Percentiles rank a stretch among this genome's conserved stretches.
phyloP scores from a whole-genome alignment of 2,329 filamentous ascomycete species.

The Clonostachys chloroleuca region DNA sequence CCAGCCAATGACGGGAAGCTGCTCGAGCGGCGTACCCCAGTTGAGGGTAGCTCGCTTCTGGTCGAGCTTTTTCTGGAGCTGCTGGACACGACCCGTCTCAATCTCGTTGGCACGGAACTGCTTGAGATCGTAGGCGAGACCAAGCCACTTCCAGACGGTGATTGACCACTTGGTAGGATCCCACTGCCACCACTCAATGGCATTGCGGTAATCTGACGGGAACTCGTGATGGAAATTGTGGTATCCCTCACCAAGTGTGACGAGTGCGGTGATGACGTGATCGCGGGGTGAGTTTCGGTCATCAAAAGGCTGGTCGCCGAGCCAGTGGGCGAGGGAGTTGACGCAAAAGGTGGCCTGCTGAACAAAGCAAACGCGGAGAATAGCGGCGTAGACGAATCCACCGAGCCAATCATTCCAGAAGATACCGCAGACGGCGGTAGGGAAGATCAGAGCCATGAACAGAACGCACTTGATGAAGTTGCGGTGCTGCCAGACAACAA shows the following conservation, averaged over 20 bases:
- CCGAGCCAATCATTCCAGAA: slow-evolving; percentile 79
- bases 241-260: slow-evolving; percentile 85
- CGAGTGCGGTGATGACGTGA: slow-evolving; percentile 79
- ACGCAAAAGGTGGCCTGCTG: slow-evolving; percentile 93
- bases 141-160: slow-evolving; percentile 78
- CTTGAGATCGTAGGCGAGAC: slow-evolving; percentile 83
- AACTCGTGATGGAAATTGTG: slow-evolving; percentile 97
- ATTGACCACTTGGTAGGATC: slow-evolving; percentile 91
- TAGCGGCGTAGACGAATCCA: slow-evolving; percentile 80
- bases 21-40: slow-evolving; percentile 82
- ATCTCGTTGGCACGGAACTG: slow-evolving; percentile 90
- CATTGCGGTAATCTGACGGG: slow-evolving; percentile 89
- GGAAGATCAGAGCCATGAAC: slow-evolving; percentile 73
- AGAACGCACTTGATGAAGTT: slow-evolving; percentile 80
- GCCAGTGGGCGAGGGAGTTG: slow-evolving; percentile 87
- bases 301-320: slow-evolving; percentile 88
- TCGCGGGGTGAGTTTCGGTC: slow-evolving; percentile 89
- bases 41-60: slow-evolving; percentile 78
- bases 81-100: slow-evolving; percentile 85
- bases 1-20: slow-evolving; percentile 82
- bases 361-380: slow-evolving; percentile 83
- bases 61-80: slow-evolving; percentile 89
- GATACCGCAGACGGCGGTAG: slow-evolving; percentile 70
- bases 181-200: slow-evolving; percentile 87
- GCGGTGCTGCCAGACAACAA: slow-evolving; percentile 85